Conservation (phyloP, 768 basidiomycete genomes). For the Naganishia vishniacii region DNA sequence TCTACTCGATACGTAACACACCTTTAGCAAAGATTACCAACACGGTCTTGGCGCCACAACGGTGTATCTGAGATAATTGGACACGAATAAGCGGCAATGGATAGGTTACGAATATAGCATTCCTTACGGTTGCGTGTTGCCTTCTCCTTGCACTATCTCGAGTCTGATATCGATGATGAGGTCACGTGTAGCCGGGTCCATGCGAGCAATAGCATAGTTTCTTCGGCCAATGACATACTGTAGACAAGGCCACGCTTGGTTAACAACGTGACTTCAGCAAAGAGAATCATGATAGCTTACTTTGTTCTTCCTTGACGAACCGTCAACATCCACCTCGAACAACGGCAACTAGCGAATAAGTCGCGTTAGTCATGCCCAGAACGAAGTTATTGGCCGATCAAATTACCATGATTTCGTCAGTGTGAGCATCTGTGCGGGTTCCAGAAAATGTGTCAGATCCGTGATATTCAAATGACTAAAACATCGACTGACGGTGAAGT, state of each 20-base stretch:
- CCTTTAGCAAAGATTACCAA: background rate
- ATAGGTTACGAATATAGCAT: background rate
- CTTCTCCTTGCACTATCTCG: conserved; percentile 74
- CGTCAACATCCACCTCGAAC: conserved; percentile 71
- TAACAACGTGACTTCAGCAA: background rate
- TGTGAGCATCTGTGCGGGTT: conserved; percentile 54
- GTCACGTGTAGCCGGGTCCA: conserved; percentile 59
- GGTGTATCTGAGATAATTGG: background rate
- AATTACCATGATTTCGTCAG: conserved; percentile 79
- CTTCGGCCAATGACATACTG: conserved; percentile 74
- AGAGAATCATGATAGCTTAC: background rate
- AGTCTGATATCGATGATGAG: conserved; percentile 77
- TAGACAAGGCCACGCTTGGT: background rate
- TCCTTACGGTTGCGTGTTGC: conserved; percentile 68
- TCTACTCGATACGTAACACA: no score
- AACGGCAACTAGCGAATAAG: conserved; percentile 59
- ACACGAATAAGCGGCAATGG: background rate
- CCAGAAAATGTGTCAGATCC: background rate
- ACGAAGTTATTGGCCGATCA: conserved; percentile 3
- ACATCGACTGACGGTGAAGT: conserved; percentile 54
- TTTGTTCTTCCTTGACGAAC: conserved; percentile 65
- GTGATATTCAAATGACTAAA: background rate
- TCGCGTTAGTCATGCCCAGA: background rate
- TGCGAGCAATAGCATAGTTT: conserved; percentile 75
- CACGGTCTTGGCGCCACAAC: background rate